phyloP scores from a whole-genome alignment of 2,329 filamentous ascomycete species.

The Arthrinium phaeospermum region DNA sequence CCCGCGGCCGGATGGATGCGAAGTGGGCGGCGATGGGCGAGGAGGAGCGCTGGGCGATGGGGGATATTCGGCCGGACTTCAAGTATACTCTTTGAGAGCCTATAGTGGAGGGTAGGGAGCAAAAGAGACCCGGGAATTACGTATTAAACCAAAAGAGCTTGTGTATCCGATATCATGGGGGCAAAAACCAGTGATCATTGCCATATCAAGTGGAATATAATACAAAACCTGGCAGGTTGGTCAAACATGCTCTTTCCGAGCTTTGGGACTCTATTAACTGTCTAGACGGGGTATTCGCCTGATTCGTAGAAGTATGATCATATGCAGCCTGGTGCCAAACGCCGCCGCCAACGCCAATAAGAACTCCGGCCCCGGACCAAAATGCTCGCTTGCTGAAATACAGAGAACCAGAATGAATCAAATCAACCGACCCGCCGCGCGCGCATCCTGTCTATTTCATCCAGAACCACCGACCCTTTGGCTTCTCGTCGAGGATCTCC shows the following conservation, averaged over 20 bases:
- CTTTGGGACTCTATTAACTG: neutral
- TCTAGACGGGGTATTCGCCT: neutral
- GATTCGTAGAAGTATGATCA: neutral
- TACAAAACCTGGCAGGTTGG: neutral
- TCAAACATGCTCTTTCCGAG: neutral
- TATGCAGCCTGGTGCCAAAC: neutral
- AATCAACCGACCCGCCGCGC: neutral
- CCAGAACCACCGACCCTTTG: conserved; percentile 6
- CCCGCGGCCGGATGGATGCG: conserved; percentile 16
- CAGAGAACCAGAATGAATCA: neutral
- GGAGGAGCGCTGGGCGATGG: conserved; percentile 21
- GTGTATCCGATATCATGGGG: neutral
- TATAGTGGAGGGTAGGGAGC: neutral
- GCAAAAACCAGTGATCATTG: too few species aligned
- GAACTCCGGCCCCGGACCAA: neutral
- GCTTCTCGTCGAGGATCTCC: neutral
- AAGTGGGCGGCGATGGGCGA: conserved; percentile 23
- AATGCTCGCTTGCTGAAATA: conserved; percentile 4
- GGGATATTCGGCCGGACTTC: conserved; percentile 24
- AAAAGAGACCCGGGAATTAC: too few species aligned
- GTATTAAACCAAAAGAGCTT: neutral
- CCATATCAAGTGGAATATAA: neutral
- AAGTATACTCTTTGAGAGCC: conserved; percentile 19
- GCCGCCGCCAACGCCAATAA: neutral
- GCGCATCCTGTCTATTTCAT: neutral